Conservation (phyloP, 129 eudicot species). For the Ambrosia trifida region DNA sequence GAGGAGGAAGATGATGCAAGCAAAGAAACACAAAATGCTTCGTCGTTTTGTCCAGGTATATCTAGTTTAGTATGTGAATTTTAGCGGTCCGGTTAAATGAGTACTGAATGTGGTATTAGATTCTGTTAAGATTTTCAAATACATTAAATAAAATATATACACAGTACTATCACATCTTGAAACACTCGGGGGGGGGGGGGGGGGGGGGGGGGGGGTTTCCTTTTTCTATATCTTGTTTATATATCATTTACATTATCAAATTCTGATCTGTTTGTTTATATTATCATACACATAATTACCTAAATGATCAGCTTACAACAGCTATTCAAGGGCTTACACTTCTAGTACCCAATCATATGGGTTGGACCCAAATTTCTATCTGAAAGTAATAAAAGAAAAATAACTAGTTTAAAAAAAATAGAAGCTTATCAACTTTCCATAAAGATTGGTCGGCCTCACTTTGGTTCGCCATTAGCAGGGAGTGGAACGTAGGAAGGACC, state of each 20-base stretch:
- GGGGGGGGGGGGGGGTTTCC: too few species aligned
- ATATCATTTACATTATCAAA: neutral
- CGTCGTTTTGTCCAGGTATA: constrained; percentile 46
- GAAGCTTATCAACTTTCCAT: neutral
- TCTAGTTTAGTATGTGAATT: constrained; percentile 5
- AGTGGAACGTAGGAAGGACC: neutral
- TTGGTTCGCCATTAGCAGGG: constrained; percentile 2
- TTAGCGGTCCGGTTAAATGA: neutral
- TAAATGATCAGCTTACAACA: neutral
- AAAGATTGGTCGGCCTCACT: neutral
- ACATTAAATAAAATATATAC: neutral
- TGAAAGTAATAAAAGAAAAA: neutral
- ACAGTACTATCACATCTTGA: too few species aligned
- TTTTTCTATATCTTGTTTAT: neutral
- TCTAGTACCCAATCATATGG: constrained; percentile 7
- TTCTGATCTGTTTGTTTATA: neutral
- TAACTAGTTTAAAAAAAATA: neutral
- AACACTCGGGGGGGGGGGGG: too few species aligned
- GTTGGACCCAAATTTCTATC: constrained; percentile 9
- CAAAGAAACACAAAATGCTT: constrained; percentile 48
- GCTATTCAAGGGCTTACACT: neutral
- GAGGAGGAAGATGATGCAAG: constrained; percentile 68
- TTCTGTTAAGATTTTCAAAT: neutral
- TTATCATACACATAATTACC: neutral
- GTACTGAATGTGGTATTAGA: neutral